These are phyloP conservation scores for Colletotrichum melonis DNA, from an alignment of 2,329 filamentous ascomycete genomes.

Conservation along the genomic window DNA sequence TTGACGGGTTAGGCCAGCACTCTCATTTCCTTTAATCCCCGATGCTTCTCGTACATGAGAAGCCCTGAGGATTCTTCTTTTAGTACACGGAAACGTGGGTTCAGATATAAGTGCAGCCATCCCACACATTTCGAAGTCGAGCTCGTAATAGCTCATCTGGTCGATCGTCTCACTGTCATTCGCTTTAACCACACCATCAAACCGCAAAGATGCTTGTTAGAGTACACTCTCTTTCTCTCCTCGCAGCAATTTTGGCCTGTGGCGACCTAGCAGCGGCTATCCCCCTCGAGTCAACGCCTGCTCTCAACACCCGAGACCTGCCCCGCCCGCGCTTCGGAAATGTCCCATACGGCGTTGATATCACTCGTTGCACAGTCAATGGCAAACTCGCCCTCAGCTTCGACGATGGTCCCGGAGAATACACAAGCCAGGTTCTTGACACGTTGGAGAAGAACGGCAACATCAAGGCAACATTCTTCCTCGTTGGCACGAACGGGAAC, in stretches of 20 bases:
- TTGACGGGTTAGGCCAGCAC: constrained; percentile 6
- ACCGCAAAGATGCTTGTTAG: constrained; percentile 34
- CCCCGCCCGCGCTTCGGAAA: constrained; percentile 43
- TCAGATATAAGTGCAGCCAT: constrained; percentile 25
- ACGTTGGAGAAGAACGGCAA: constrained; percentile 44
- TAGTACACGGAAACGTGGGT: constrained; percentile 2
- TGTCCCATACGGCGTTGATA: constrained; percentile 48
- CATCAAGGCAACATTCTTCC: constrained; percentile 51
- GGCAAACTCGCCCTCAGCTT: constrained; percentile 51
- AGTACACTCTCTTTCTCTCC: constrained; percentile 33
- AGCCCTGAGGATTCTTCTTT: not conserved
- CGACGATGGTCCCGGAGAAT: constrained; percentile 50
- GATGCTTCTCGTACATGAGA: constrained; percentile 9
- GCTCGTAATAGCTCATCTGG: not conserved
- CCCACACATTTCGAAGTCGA: not conserved
- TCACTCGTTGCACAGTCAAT: constrained; percentile 44
- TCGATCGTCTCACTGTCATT: constrained; percentile 7
- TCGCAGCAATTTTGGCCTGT: constrained; percentile 26
- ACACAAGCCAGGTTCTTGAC: constrained; percentile 49
- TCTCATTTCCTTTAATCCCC: constrained; percentile 19
- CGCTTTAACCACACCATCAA: constrained; percentile 2
- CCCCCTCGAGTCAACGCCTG: constrained; percentile 19
- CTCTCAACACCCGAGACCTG: constrained; percentile 25
- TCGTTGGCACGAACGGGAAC: constrained; percentile 45
- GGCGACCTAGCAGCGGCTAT: constrained; percentile 20